A percentile compares a stretch with the other conserved stretches of the same genome.
phyloP scores from a whole-genome alignment of 2,329 filamentous ascomycete genomes.

The Annulohypoxylon truncatum region DNA sequence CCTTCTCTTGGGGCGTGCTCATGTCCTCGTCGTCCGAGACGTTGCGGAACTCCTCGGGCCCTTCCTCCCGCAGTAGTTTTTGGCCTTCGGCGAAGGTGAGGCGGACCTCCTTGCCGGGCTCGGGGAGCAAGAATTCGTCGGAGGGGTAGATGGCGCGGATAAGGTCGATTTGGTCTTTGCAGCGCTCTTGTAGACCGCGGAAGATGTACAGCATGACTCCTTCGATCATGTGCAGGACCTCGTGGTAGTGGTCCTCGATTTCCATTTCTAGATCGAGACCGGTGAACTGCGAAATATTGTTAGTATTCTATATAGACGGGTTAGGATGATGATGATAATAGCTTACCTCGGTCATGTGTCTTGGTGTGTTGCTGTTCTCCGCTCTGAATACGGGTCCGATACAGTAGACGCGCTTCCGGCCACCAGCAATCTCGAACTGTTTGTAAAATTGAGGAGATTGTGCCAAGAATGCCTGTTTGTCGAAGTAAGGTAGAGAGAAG shows the following conservation, averaged over 20 bases:
- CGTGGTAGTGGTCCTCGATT: slow-evolving; percentile 81
- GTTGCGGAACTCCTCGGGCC: slow-evolving; percentile 72
- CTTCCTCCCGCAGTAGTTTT: slow-evolving; percentile 79
- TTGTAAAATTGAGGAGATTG: slow-evolving; percentile 90
- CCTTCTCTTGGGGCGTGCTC: slow-evolving; percentile 84
- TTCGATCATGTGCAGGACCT: slow-evolving; percentile 79
- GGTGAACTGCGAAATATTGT: slow-evolving; percentile 68
- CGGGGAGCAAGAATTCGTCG: slow-evolving; percentile 80
- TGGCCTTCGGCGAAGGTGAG: slow-evolving; percentile 84
- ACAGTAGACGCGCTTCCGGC: slow-evolving; percentile 81
- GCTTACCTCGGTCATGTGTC: slow-evolving; percentile 81
- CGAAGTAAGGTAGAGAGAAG: slow-evolving; percentile 91
- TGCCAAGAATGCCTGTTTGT: slow-evolving; percentile 81
- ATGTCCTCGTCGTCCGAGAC: slow-evolving; percentile 83
- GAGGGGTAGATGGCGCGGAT: slow-evolving; percentile 81
- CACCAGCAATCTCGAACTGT: slow-evolving; percentile 84
- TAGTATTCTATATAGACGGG: neutral
- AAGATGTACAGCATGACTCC: slow-evolving; percentile 83
- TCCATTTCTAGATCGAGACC: slow-evolving; percentile 93
- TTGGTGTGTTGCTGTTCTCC: slow-evolving; percentile 86
- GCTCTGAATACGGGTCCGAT: slow-evolving; percentile 86
- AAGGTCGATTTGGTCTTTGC: slow-evolving; percentile 77
- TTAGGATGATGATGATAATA: neutral
- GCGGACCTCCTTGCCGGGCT: slow-evolving; percentile 78
- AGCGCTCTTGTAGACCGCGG: slow-evolving; percentile 74